Evolutionary conservation across 1,284 basidiomycete genomes (phyloP).

Genomic region (Cerioporus squamosus): DNA sequence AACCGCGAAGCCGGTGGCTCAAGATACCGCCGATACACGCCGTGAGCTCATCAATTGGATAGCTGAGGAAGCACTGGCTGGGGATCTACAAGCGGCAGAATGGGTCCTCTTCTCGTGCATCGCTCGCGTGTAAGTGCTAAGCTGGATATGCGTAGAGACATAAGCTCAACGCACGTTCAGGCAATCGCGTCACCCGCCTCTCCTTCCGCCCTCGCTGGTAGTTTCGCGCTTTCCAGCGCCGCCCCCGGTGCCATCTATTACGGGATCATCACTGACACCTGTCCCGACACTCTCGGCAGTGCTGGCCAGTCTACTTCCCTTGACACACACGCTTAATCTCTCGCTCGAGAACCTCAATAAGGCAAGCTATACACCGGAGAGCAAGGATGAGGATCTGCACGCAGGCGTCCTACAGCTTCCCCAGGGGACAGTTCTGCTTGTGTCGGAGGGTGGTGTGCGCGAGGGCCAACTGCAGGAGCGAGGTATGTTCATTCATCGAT

Average conservation of each 20-base stretch:
- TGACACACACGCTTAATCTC: slow-evolving; percentile 53
- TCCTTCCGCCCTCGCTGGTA: slow-evolving; percentile 72
- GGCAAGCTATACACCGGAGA: slow-evolving; percentile 64
- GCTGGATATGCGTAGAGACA: background rate
- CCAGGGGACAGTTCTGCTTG: slow-evolving; percentile 59
- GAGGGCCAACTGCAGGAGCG: slow-evolving; percentile 71
- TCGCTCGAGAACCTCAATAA: slow-evolving; percentile 67
- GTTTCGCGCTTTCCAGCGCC: slow-evolving; percentile 63
- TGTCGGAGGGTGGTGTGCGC: slow-evolving; percentile 70
- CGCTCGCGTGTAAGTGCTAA: slow-evolving; percentile 64
- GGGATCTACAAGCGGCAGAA: slow-evolving; percentile 75
- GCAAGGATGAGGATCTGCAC: slow-evolving; percentile 74
- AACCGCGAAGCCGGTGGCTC: background rate
- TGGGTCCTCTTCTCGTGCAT: slow-evolving; percentile 72
- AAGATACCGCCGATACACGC: slow-evolving; percentile 36
- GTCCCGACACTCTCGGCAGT: slow-evolving; percentile 52
- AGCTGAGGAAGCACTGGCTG: slow-evolving; percentile 66
- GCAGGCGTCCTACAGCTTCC: slow-evolving; percentile 80
- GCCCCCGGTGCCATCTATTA: slow-evolving; percentile 29
- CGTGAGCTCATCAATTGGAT: slow-evolving; percentile 71
- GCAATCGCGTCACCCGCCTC: slow-evolving; percentile 67
- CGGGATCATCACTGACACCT: slow-evolving; percentile 1
- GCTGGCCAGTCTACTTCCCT: slow-evolving; percentile 61
- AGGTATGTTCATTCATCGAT: slow-evolving; percentile 41
- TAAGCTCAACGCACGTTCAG: slow-evolving; percentile 40